These are phyloP conservation scores for Alternaria sp. DNA, from an alignment of 2,329 filamentous ascomycete species.

Conservation along the genomic window DNA sequence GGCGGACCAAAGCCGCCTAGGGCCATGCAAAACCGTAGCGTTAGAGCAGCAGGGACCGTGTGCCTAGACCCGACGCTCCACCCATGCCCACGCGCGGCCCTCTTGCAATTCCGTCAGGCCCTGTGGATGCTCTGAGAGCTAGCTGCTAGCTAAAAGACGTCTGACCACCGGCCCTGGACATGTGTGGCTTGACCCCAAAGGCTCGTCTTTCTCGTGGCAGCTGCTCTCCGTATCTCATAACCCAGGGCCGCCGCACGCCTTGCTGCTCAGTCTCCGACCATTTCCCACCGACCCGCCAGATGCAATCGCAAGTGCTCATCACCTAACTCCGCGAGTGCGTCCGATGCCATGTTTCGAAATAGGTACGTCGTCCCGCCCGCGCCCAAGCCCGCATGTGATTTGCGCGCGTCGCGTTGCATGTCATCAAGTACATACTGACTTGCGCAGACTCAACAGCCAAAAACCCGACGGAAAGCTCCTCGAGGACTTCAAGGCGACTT, in stretches of 20 bases:
- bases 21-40: conserved; percentile 27
- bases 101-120: conserved; percentile 26
- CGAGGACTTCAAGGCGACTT: conserved; percentile 81
- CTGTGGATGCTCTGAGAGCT: conserved; percentile 29
- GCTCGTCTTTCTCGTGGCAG: conserved; percentile 38
- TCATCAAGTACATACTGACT: conserved; percentile 4
- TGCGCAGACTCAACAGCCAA: conserved; percentile 72
- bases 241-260: conserved; percentile 19
- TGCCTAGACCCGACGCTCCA: conserved; percentile 32
- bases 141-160: conserved; percentile 49
- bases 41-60: conserved; percentile 25
- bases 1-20: conserved; percentile 18
- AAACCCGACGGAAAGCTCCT: conserved; percentile 87
- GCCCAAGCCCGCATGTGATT: conserved; percentile 20
- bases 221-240: conserved; percentile 44
- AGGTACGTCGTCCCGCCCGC: conserved; percentile 44
- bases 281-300: conserved; percentile 1
- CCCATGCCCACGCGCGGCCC: conserved; percentile 35
- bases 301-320: neutral
- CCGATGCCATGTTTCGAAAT: conserved; percentile 53
- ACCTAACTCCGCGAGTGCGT: conserved; percentile 10
- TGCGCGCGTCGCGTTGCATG: conserved; percentile 37
- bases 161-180: conserved; percentile 35
- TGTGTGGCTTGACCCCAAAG: conserved; percentile 43
- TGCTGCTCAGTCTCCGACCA: neutral